Percentiles rank a stretch among this genome's conserved stretches.
These are phyloP conservation scores for Penicillium psychrofluorescens DNA, from an alignment of 495 filamentous ascomycete genomes.

Conservation along the genomic window DNA sequence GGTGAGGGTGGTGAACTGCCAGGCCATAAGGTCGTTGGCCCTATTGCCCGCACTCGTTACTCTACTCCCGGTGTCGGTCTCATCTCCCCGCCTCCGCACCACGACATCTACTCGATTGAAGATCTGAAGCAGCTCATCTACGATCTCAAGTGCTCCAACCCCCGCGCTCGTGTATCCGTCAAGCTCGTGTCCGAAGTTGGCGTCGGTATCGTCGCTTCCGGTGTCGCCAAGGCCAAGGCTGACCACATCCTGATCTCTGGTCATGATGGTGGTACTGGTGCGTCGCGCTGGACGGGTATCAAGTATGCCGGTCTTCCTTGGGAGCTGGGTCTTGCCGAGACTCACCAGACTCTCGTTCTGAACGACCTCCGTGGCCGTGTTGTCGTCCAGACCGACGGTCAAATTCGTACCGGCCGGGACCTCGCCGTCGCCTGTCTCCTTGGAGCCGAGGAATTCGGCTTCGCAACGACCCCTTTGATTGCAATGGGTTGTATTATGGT, in stretches of 20 bases:
- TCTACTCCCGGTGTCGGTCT: constrained; percentile 98
- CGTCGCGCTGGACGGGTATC: constrained; percentile 98
- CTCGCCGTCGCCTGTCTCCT: constrained; percentile 94
- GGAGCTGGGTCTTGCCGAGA: constrained; percentile 97
- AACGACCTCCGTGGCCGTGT: constrained; percentile 97
- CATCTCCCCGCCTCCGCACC: constrained; percentile 97
- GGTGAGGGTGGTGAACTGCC: constrained; percentile 98
- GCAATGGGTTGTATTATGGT: constrained; percentile 98
- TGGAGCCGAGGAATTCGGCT: constrained; percentile 96
- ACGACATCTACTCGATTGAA: constrained; percentile 99
- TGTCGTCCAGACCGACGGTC: constrained; percentile 95
- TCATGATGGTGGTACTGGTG: constrained; percentile 96
- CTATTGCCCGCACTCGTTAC: constrained; percentile 92
- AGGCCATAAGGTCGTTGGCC: constrained; percentile 94
- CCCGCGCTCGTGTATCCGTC: constrained; percentile 89
- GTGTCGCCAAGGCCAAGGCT: constrained; percentile 97
- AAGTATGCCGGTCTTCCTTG: constrained; percentile 98
- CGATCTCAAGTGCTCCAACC: constrained; percentile 96
- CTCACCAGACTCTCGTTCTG: constrained; percentile 95
- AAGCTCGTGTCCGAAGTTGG: constrained; percentile 98
- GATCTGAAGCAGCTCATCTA: constrained; percentile 99
- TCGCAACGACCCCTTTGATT: constrained; percentile 94
- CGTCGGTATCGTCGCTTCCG: constrained; percentile 96
- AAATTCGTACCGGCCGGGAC: constrained; percentile 89
- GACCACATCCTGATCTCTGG: constrained; percentile 98